Percentiles rank a stretch among this genome's conserved stretches.
Evolutionary conservation across 495 filamentous ascomycete species (phyloP).

Genomic region (Cairneyella variabilis): DNA sequence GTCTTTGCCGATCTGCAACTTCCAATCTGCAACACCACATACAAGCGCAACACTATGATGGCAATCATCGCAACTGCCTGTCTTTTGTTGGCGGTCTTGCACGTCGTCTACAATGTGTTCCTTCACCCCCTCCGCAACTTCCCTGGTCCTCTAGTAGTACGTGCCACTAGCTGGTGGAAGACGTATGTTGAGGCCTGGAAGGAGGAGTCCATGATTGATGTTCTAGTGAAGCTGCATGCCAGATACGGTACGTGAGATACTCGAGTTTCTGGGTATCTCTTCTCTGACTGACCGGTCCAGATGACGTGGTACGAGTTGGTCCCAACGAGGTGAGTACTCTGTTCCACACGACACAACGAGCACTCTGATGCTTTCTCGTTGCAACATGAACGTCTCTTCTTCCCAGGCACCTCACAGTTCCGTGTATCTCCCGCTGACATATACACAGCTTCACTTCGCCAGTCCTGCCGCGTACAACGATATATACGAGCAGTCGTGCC

Average conservation of each 20-base stretch:
- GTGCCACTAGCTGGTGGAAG: conserved; percentile 11
- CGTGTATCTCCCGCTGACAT: too few relatives aligned
- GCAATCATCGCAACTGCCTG: too few relatives aligned
- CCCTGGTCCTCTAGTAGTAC: conserved; percentile 1
- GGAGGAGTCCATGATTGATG: conserved; percentile 6
- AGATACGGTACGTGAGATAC: not conserved
- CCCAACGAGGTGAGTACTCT: conserved; percentile 16
- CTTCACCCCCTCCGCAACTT: conserved; percentile 8
- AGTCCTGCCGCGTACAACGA: conserved; percentile 35
- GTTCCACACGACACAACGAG: too few relatives aligned
- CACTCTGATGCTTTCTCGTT: too few relatives aligned
- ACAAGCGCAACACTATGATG: too few relatives aligned
- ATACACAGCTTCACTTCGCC: conserved; percentile 37
- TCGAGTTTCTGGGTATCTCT: not conserved
- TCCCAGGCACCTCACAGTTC: too few relatives aligned
- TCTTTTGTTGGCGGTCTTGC: too few relatives aligned
- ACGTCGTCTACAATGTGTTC: conserved; percentile 11
- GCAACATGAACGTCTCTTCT: too few relatives aligned
- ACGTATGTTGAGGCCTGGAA: conserved; percentile 12
- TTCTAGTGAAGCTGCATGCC: conserved; percentile 8
- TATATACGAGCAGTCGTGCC: conserved; percentile 33
- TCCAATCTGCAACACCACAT: too few relatives aligned
- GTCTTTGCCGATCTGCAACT: too few relatives aligned
- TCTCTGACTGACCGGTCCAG: not conserved
- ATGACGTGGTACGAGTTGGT: conserved; percentile 6